phyloP scores from a whole-genome alignment of 208 protist genomes.

The Trypanosomatidae sp. region DNA sequence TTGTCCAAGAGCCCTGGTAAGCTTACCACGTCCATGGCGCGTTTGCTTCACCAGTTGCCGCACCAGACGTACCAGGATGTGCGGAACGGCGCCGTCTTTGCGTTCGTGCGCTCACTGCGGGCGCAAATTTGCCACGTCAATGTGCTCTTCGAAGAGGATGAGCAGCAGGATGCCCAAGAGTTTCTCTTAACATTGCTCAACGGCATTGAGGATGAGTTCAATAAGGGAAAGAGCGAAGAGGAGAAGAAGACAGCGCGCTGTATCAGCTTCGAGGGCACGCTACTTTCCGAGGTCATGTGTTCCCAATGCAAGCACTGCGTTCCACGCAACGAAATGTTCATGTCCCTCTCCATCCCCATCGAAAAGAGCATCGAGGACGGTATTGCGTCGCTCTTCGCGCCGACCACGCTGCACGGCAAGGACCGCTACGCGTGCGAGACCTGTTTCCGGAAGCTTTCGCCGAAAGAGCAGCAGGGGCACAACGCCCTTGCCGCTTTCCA shows the following conservation, averaged over 20 bases:
- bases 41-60: constrained; percentile 49
- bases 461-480: constrained; percentile 56
- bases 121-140: constrained; percentile 46
- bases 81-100: constrained; percentile 43
- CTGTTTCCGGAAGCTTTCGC: constrained; percentile 69
- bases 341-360: constrained; percentile 80
- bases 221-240: constrained; percentile 61
- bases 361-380: constrained; percentile 58
- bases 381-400: constrained; percentile 47
- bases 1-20: constrained; percentile 32
- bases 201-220: constrained; percentile 82
- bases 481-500: constrained; percentile 52
- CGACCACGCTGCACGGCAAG: constrained; percentile 45
- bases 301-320: constrained; percentile 40
- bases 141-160: constrained; percentile 66
- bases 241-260: constrained; percentile 45
- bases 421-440: constrained; percentile 83
- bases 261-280: constrained; percentile 71
- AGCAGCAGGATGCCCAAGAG: constrained; percentile 92
- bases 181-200: constrained; percentile 82
- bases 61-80: constrained; percentile 57
- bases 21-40: constrained; percentile 43
- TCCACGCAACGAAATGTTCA: constrained; percentile 79
- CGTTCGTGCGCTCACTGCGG: constrained; percentile 41
- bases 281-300: constrained; percentile 71